These are phyloP conservation scores for Poa pratensis DNA, from an alignment of 176 grass and related monocot genomes.

Conservation along the genomic window DNA sequence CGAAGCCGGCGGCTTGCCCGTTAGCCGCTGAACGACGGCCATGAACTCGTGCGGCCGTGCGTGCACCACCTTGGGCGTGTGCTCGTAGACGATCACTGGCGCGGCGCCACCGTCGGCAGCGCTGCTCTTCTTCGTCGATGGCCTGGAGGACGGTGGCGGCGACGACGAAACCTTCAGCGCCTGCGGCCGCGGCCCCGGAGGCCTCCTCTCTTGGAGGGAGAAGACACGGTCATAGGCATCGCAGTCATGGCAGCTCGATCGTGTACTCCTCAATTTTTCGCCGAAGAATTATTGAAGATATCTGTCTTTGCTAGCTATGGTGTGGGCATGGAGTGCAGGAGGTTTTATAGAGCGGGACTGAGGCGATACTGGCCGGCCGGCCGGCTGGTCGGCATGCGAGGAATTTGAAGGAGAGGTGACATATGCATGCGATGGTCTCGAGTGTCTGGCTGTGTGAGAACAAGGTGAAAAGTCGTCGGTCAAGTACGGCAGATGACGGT, in stretches of 20 bases:
- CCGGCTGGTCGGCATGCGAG: neutral
- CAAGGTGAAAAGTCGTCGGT: slow-evolving; percentile 39
- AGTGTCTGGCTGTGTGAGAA: neutral
- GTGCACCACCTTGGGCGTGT: slow-evolving; percentile 67
- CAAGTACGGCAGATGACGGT: slow-evolving; percentile 19
- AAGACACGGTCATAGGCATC: slow-evolving; percentile 40
- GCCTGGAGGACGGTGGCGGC: neutral
- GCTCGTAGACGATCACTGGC: slow-evolving; percentile 63
- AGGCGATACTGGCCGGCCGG: neutral
- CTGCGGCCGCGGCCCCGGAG: slow-evolving; percentile 49
- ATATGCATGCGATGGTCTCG: neutral
- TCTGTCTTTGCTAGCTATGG: neutral
- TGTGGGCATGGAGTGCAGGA: neutral
- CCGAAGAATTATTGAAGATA: neutral
- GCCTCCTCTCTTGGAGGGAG: slow-evolving; percentile 44
- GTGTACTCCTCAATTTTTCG: neutral
- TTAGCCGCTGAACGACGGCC: slow-evolving; percentile 71
- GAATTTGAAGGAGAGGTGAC: neutral
- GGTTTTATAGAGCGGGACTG: slow-evolving; percentile 35
- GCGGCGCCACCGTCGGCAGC: neutral
- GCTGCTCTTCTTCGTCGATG: slow-evolving; percentile 15
- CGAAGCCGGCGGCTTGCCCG: slow-evolving; percentile 41
- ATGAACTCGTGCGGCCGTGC: slow-evolving; percentile 70
- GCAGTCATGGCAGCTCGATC: slow-evolving; percentile 30
- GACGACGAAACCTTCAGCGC: slow-evolving; percentile 51